Evolutionary conservation across 495 filamentous ascomycete species (phyloP).

Genomic region (Acidiella bohemica): DNA sequence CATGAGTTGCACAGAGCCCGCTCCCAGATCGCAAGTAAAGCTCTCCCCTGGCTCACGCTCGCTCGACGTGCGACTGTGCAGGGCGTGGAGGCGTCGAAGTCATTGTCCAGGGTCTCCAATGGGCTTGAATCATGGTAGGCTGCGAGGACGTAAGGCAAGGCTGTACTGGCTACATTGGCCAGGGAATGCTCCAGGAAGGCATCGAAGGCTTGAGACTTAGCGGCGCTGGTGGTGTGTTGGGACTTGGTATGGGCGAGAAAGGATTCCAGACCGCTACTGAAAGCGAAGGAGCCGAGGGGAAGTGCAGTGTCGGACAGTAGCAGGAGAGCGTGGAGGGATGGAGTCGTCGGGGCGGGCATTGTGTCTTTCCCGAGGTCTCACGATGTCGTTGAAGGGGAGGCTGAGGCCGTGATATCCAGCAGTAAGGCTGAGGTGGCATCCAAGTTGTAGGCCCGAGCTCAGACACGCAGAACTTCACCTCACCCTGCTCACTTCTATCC

Average conservation of each 20-base stretch:
- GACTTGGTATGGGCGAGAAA: conserved; percentile 65
- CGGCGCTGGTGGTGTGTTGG: conserved; percentile 24
- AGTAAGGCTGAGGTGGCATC: no score
- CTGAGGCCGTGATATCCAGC: no score
- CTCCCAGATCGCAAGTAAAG: conserved; percentile 81
- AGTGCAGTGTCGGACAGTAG: conserved; percentile 92
- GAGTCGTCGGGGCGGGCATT: conserved; percentile 2
- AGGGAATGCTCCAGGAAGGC: conserved; percentile 69
- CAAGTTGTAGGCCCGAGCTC: no score
- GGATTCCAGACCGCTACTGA: conserved; percentile 86
- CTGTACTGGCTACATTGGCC: conserved; percentile 59
- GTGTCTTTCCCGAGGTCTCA: no score
- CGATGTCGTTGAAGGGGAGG: no score
- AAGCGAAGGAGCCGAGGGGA: conserved; percentile 91
- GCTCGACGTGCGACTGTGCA: conserved; percentile 82
- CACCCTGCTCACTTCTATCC: no score
- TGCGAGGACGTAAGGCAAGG: conserved; percentile 72
- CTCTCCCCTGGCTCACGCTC: conserved; percentile 69
- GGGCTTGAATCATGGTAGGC: conserved; percentile 50
- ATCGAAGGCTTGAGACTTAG: conserved; percentile 37
- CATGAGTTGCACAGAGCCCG: conserved; percentile 25
- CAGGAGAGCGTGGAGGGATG: conserved; percentile 58
- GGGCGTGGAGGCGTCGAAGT: conserved; percentile 68
- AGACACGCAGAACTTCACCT: no score
- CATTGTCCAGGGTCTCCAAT: conserved; percentile 59